These are phyloP conservation scores for Cercospora zeina DNA, from an alignment of 2,329 filamentous ascomycete genomes.

Conservation along the genomic window DNA sequence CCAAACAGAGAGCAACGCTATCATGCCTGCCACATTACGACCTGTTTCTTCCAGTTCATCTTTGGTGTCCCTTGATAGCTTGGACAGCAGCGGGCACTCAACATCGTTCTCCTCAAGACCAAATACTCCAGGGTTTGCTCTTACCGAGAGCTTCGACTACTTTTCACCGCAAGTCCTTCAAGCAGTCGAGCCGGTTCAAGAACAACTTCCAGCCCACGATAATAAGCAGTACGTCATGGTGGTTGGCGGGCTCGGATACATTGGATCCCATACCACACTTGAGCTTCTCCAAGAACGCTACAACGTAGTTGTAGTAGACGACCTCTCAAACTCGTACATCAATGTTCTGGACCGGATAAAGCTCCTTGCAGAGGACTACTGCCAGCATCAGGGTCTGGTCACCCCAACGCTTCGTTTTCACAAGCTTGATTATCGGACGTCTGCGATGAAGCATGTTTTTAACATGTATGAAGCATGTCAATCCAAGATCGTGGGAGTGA, in stretches of 20 bases:
- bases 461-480: constrained; percentile 45
- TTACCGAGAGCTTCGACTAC: constrained; percentile 12
- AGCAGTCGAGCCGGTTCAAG: constrained; percentile 11
- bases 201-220: constrained; percentile 10
- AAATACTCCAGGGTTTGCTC: constrained; percentile 7
- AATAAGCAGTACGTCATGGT: constrained; percentile 49
- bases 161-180: constrained; percentile 7
- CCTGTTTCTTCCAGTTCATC: constrained; percentile 9
- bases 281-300: constrained; percentile 57
- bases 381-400: constrained; percentile 41
- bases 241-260: constrained; percentile 41
- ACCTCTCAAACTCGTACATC: constrained; percentile 49
- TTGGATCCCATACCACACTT: constrained; percentile 58
- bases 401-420: constrained; percentile 52
- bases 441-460: constrained; percentile 47
- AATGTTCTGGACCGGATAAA: constrained; percentile 43
- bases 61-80: constrained; percentile 4
- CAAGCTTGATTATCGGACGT: constrained; percentile 52
- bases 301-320: constrained; percentile 53
- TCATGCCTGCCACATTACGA: not conserved
- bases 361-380: constrained; percentile 43
- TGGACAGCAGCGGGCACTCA: not conserved
- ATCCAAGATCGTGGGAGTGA: constrained; percentile 62
- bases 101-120: constrained; percentile 11
- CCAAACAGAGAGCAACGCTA: not conserved